A percentile compares a stretch with the other conserved stretches of the same genome.
These are phyloP conservation scores for Eucalyptus coolabah DNA, from an alignment of 345 rosid species.

Conservation along the genomic window DNA sequence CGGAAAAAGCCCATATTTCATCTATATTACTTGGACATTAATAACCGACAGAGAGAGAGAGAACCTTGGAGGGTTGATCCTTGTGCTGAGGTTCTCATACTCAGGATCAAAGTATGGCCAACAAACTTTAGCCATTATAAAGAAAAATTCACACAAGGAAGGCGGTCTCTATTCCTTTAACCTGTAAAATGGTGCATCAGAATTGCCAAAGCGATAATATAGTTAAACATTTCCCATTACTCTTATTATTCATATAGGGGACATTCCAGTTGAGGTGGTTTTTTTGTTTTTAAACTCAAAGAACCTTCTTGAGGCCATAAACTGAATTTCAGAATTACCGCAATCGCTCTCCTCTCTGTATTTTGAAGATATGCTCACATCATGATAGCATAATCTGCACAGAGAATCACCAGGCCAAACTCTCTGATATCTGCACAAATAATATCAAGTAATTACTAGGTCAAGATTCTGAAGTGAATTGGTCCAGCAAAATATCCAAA, in stretches of 20 bases:
- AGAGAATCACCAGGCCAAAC: background rate
- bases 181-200: background rate
- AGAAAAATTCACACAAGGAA: background rate
- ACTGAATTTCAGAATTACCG: background rate
- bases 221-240: background rate
- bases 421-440: background rate
- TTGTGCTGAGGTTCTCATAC: conserved; percentile 75
- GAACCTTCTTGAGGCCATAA: background rate
- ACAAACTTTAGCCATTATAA: conserved; percentile 55
- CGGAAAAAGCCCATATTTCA: background rate
- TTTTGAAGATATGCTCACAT: background rate
- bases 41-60: background rate
- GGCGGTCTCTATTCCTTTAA: background rate
- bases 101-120: conserved; percentile 98
- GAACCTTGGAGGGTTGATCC: conserved; percentile 94
- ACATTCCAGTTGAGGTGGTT: background rate
- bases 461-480: background rate
- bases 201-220: background rate
- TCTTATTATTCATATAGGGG: background rate
- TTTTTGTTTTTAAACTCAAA: background rate
- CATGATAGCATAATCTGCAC: background rate
- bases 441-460: background rate
- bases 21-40: background rate
- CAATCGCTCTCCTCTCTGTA: background rate
- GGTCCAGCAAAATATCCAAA: background rate